A percentile compares a stretch with the other conserved stretches of the same genome.
These are phyloP conservation scores for Volvox reticuliferus DNA, from an alignment of 139 green algal genomes.

Conservation along the genomic window DNA sequence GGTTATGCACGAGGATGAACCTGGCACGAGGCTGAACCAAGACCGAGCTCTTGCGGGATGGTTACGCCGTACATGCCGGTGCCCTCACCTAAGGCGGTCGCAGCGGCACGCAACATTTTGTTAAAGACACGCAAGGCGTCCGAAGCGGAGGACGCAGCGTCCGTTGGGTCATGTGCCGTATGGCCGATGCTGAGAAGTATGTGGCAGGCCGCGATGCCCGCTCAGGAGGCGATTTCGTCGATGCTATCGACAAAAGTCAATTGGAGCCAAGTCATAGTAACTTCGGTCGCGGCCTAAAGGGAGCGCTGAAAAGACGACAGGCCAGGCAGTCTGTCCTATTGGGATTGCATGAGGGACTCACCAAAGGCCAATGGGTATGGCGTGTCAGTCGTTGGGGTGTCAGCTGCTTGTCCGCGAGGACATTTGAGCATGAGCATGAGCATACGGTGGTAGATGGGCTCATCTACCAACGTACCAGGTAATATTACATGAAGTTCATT, in stretches of 20 bases:
- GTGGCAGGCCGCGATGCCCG: slow-evolving; percentile 14
- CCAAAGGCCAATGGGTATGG: not conserved
- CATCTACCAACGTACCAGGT: not conserved
- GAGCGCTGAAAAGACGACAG: slow-evolving; percentile 22
- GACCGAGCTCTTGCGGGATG: not conserved
- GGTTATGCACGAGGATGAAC: not conserved
- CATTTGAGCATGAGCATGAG: not conserved
- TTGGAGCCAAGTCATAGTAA: not conserved
- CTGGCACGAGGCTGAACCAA: not conserved
- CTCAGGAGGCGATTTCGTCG: not conserved
- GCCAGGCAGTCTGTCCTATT: not conserved
- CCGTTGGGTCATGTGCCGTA: not conserved
- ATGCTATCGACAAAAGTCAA: too few relatives aligned
- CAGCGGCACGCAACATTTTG: not conserved
- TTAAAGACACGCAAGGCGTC: not conserved
- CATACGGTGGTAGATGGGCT: too few relatives aligned
- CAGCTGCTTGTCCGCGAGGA: not conserved
- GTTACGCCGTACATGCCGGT: not conserved
- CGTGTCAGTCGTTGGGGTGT: not conserved
- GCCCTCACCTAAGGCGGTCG: not conserved
- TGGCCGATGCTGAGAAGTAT: not conserved
- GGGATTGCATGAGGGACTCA: not conserved
- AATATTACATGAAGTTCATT: not conserved
- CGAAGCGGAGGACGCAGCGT: not conserved
- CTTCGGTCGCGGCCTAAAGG: not conserved